phyloP scores from a whole-genome alignment of 164 flowering plant genomes.

The Chloranthus sessilifolius region DNA sequence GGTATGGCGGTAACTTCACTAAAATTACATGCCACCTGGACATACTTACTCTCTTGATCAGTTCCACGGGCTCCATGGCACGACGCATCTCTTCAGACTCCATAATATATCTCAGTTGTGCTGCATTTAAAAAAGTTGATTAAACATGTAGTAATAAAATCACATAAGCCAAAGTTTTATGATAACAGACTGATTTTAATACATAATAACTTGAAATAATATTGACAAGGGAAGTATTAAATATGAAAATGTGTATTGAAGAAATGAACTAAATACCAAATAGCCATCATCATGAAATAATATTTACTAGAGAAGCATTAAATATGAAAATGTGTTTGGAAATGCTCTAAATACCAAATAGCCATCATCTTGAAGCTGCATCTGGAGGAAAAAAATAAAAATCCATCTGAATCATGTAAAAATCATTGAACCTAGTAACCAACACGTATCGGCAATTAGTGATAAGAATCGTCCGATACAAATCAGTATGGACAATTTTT shows the following conservation, averaged over 20 bases:
- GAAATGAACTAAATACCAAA: neutral
- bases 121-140: slow-evolving; percentile 34
- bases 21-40: neutral
- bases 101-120: slow-evolving; percentile 35
- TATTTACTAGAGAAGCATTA: neutral
- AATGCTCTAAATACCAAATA: neutral
- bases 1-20: neutral
- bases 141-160: too few species aligned
- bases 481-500: too few species aligned
- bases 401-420: too few species aligned
- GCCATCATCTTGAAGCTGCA: neutral
- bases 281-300: neutral
- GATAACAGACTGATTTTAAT: too few species aligned
- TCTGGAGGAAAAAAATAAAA: neutral
- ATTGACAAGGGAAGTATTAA: too few species aligned
- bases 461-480: too few species aligned
- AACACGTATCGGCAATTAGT: too few species aligned
- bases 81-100: slow-evolving; percentile 77
- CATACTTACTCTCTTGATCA: slow-evolving; percentile 68
- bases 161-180: too few species aligned
- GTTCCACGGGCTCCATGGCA: slow-evolving; percentile 71
- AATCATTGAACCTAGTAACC: too few species aligned
- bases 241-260: slow-evolving; percentile 2
- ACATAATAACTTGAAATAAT: too few species aligned
- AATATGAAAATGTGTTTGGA: neutral